Conservation (phyloP, 495 filamentous ascomycete genomes). For the Trichoderma virens region DNA sequence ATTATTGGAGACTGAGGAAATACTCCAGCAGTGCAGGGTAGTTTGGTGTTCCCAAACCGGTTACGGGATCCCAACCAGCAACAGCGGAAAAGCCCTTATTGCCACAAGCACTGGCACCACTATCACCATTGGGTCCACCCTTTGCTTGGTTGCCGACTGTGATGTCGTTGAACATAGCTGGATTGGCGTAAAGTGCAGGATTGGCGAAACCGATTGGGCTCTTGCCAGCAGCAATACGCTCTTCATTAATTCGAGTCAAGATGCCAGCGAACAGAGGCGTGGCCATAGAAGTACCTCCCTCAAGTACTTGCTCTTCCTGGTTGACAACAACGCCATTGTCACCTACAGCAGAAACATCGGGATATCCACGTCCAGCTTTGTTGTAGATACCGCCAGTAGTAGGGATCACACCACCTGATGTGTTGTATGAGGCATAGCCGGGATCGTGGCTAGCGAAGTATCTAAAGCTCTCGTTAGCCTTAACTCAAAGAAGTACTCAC, state of each 20-base stretch:
- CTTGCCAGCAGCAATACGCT: conserved; percentile 42
- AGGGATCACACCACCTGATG: not conserved
- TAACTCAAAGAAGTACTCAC: not conserved
- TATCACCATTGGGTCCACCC: conserved; percentile 31
- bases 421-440: not conserved
- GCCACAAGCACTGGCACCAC: conserved; percentile 11
- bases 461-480: not conserved
- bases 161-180: conserved; percentile 22
- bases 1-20: not conserved
- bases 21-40: not conserved
- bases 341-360: conserved; percentile 59
- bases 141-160: conserved; percentile 43
- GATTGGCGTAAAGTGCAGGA: conserved; percentile 52
- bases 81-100: conserved; percentile 21
- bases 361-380: conserved; percentile 55
- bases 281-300: conserved; percentile 33
- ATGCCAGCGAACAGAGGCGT: conserved; percentile 54
- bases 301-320: not conserved
- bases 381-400: conserved; percentile 34
- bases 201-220: conserved; percentile 60
- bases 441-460: not conserved
- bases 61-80: conserved; percentile 21
- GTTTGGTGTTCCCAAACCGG: conserved; percentile 26
- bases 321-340: not conserved
- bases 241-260: conserved; percentile 58